Evolutionary conservation across 2,329 filamentous ascomycete genomes (phyloP).

Genomic region (Sclerotinia sclerotiorum): DNA sequence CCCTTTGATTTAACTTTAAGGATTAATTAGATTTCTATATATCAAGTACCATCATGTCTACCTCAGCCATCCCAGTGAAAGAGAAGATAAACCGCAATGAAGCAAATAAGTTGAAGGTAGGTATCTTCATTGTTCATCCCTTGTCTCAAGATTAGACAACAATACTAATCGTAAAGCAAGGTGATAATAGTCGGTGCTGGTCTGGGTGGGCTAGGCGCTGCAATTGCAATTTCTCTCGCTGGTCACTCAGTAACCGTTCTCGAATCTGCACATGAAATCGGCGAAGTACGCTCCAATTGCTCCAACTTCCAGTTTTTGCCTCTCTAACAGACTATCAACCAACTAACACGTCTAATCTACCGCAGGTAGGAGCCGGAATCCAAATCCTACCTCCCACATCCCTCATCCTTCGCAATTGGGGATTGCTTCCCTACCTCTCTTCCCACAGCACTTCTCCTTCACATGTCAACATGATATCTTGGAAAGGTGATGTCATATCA

Average conservation of each 20-base stretch:
- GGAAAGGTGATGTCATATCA: constrained; percentile 36
- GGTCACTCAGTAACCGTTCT: constrained; percentile 45
- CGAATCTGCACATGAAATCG: constrained; percentile 45
- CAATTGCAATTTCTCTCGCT: constrained; percentile 35
- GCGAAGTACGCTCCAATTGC: constrained; percentile 41
- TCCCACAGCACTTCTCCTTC: constrained; percentile 41
- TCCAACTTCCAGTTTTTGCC: constrained; percentile 23
- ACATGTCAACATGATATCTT: constrained; percentile 52
- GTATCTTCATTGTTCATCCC: background rate
- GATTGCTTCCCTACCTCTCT: constrained; percentile 27
- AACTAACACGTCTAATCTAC: constrained; percentile 38
- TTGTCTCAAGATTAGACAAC: background rate
- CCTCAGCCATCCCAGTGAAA: constrained; percentile 3
- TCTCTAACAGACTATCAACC: background rate
- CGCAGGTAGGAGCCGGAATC: constrained; percentile 42
- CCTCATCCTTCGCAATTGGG: constrained; percentile 35
- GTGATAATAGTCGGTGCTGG: constrained; percentile 57
- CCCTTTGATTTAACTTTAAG: background rate
- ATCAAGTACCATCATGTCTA: background rate
- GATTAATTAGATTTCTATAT: too few relatives aligned
- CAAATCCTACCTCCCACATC: constrained; percentile 36
- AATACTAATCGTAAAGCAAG: constrained; percentile 19
- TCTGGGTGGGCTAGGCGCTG: constrained; percentile 51
- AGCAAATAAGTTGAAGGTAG: constrained; percentile 30
- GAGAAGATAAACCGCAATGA: constrained; percentile 8